Evolutionary conservation across 306 rosid genomes (phyloP), one percentile per base, ranked within the genome.

Genomic region (Vachellia pachyceras): DNA sequence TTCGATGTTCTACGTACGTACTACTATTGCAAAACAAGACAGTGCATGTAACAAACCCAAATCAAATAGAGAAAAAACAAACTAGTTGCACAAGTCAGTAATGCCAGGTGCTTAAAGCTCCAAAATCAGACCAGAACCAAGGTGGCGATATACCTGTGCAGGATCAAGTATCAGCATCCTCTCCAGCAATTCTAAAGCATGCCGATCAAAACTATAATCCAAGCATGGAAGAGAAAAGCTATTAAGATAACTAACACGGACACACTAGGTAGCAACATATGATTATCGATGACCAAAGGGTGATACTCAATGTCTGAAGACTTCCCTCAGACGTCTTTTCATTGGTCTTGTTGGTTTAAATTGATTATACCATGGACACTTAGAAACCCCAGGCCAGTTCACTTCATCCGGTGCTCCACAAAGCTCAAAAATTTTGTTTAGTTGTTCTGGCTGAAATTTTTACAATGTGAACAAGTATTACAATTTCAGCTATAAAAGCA

Each of bases 331-430:
- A 14, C 95, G 89, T 80, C 95, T 84, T 82, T 88, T 91, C 89
- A 89, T 79, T n/a, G 86, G 80, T 73, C 90, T 91, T 79, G 88
- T 66, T 74, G 95, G 95, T 82, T 81, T 87, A 82, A 89, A 83
- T 72, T 89, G 85, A 77, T 83, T 86, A 80, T 89, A 91, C 86
- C 85, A 87, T 74, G 90, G 86, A 54, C 44, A 79, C 79, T 89
- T 87, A 0, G 95, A 89, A 81, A 86, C 91, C 49, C 88, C 93
- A 61, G 95, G 93, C 95, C 95, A 91, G 78, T 84, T 91, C 75
- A 68, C 77, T 69, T 91, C 95, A 83, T 89, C 91, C 52, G 95
- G 93, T 0, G 90, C 86, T 79, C 95, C 93, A 87, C 95, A 91
- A 25, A 91, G 89, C 87, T 91, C 95, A 57, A 83, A 91, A 58